These are phyloP conservation scores for Sphaerulina vaccinii DNA, from an alignment of 2,329 filamentous ascomycete genomes.

Conservation along the genomic window DNA sequence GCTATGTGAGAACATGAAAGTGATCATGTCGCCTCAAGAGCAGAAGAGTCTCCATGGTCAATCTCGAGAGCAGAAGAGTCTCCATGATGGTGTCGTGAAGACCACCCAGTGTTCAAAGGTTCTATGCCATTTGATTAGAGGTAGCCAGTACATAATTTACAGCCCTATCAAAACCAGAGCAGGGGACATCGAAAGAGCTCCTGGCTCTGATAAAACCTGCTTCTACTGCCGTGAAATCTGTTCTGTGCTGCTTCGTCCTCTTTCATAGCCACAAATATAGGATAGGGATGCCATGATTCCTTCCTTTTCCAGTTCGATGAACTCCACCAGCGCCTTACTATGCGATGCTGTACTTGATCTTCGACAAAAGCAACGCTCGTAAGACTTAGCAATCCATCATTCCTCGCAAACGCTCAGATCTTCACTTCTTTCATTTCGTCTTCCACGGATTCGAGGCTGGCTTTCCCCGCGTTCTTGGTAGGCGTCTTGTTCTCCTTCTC, in stretches of 20 bases:
- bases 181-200: conserved; percentile 1
- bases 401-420: conserved; percentile 34
- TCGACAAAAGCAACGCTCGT: conserved; percentile 17
- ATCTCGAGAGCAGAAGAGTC: too few relatives aligned
- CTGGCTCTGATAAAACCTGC: conserved; percentile 6
- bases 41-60: too few relatives aligned
- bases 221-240: conserved; percentile 11
- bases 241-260: neutral
- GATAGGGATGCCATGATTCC: neutral
- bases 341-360: conserved; percentile 18
- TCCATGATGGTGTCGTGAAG: too few relatives aligned
- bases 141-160: too few relatives aligned
- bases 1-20: too few relatives aligned
- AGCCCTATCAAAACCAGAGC: too few relatives aligned
- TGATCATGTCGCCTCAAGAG: too few relatives aligned
- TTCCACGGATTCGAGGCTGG: conserved; percentile 23
- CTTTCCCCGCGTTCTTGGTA: conserved; percentile 21
- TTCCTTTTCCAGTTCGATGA: neutral
- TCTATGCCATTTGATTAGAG: too few relatives aligned
- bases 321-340: conserved; percentile 17
- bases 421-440: conserved; percentile 51
- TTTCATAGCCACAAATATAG: neutral
- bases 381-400: conserved; percentile 8
- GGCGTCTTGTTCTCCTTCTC: conserved; percentile 21
- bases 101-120: too few relatives aligned